Conservation (phyloP, 1,284 basidiomycete species). For the Ustilago bromivora region DNA sequence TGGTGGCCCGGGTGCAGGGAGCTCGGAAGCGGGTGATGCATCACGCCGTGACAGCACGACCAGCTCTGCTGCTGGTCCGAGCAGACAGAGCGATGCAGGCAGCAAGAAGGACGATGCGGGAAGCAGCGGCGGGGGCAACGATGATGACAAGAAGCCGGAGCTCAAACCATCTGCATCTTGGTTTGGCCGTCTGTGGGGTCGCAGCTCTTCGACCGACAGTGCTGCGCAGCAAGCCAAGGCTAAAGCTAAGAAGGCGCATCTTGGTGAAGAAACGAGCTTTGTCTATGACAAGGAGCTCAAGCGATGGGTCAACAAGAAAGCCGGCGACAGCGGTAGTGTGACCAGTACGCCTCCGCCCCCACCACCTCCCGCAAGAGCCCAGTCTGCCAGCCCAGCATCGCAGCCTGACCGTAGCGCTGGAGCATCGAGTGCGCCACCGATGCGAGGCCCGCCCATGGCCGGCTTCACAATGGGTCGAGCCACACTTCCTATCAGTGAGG, state of each 20-base stretch:
- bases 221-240: slow-evolving; percentile 60
- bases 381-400: slow-evolving; percentile 61
- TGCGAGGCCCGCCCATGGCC: slow-evolving; percentile 25
- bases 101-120: slow-evolving; percentile 20
- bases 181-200: slow-evolving; percentile 77
- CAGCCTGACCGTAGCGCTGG: slow-evolving; percentile 40
- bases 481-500: slow-evolving; percentile 53
- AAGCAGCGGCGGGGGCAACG: background rate
- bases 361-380: slow-evolving; percentile 57
- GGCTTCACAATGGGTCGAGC: slow-evolving; percentile 22
- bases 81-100: slow-evolving; percentile 22
- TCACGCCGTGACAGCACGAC: slow-evolving; percentile 28
- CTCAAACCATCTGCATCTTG: slow-evolving; percentile 72
- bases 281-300: slow-evolving; percentile 95
- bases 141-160: slow-evolving; percentile 47
- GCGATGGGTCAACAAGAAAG: slow-evolving; percentile 96
- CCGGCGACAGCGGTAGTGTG: slow-evolving; percentile 55
- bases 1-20: slow-evolving; percentile 5
- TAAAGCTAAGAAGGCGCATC: slow-evolving; percentile 76
- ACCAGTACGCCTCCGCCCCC: slow-evolving; percentile 59
- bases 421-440: slow-evolving; percentile 37
- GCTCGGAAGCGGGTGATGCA: slow-evolving; percentile 18
- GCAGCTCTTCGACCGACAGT: slow-evolving; percentile 67
- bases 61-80: slow-evolving; percentile 16
- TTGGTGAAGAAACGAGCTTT: slow-evolving; percentile 91